These are phyloP conservation scores for Aphanomyces stellatus DNA, from an alignment of 352 stramenopile genomes.

Conservation along the genomic window DNA sequence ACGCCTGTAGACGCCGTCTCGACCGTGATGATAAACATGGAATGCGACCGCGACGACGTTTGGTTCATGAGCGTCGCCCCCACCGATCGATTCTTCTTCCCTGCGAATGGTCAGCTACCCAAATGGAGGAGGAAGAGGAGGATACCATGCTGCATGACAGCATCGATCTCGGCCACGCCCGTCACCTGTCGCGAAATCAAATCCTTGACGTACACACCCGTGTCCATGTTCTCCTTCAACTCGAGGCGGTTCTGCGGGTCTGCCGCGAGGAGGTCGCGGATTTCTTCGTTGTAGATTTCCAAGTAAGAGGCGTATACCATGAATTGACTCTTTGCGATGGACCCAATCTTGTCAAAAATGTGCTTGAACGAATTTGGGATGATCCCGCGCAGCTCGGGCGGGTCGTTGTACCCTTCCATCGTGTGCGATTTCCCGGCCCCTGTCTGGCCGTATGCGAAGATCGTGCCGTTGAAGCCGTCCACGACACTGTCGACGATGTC, in stretches of 20 bases:
- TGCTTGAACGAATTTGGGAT: conserved; percentile 91
- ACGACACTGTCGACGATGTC: conserved; percentile 89
- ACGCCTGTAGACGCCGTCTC: conserved; percentile 32
- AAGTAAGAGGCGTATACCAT: conserved; percentile 95
- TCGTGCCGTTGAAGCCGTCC: conserved; percentile 86
- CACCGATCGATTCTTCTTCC: conserved; percentile 52
- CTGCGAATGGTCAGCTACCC: conserved; percentile 45
- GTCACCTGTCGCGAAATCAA: conserved; percentile 85
- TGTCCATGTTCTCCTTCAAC: conserved; percentile 77
- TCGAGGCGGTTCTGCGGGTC: conserved; percentile 32
- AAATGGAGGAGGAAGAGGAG: conserved; percentile 33
- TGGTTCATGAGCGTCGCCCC: conserved; percentile 76
- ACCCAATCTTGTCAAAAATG: conserved; percentile 86
- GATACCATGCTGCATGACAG: conserved; percentile 70
- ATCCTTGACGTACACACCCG: conserved; percentile 95
- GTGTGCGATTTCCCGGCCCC: conserved; percentile 94
- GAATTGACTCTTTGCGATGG: conserved; percentile 85
- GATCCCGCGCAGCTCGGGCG: conserved; percentile 36
- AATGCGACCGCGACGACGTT: conserved; percentile 69
- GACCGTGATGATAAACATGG: conserved; percentile 73
- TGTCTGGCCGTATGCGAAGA: conserved; percentile 97
- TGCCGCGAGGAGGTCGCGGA: conserved; percentile 89
- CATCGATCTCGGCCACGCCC: conserved; percentile 84
- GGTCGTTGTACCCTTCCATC: conserved; percentile 83
- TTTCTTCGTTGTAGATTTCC: conserved; percentile 99